Evolutionary conservation across 306 rosid species (phyloP), one percentile per base, ranked within the genome.

Genomic region (Cicer arietinum): DNA sequence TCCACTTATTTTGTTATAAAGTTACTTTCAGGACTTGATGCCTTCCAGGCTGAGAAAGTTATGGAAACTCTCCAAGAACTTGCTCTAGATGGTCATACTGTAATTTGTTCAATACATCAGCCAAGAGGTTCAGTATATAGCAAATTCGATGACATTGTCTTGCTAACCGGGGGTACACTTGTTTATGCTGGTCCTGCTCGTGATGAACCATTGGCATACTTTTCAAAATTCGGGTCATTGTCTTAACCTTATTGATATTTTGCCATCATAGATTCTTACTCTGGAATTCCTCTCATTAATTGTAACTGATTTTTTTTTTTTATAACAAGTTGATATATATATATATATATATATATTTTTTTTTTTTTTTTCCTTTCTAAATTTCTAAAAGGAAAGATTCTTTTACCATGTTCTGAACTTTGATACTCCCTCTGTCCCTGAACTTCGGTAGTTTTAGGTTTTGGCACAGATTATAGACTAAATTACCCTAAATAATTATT

Each of bases 1-100:
- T 2, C 45, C 14, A 13, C 56, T 46, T 9, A 3, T 75, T 54
- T 75, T 63, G 8, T 77, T 71, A 41, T 62, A n/a, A 77, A 80
- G 69, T 81, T 79, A 51, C 71, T 56, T 82, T 59, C 88, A 94
- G 97, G 98, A 74, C 97, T 94, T 50, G 98, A 94, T 86, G 91
- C 98, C 68, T 91, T 90, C 86, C 98, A 91, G 88, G 97, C 98
- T 44, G 98, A 90, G 85, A 94, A 90, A 81, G 95, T 94, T 56
- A 82, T 91, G 90, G 96, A 91, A 85, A 94, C 92, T 60, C 97
- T 94, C 39, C 89, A 85, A 68, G 86, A 84, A 79, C 97, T 94
- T 69, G 97, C 96, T 16, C 86, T 79, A 76, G 97, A 91, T 86
- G 96, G 98, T 59, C 98, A 94, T 84, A 90, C 97, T 57, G 97